phyloP scores from a whole-genome alignment of 169 alveolate species.

The Eimeria praecox region DNA sequence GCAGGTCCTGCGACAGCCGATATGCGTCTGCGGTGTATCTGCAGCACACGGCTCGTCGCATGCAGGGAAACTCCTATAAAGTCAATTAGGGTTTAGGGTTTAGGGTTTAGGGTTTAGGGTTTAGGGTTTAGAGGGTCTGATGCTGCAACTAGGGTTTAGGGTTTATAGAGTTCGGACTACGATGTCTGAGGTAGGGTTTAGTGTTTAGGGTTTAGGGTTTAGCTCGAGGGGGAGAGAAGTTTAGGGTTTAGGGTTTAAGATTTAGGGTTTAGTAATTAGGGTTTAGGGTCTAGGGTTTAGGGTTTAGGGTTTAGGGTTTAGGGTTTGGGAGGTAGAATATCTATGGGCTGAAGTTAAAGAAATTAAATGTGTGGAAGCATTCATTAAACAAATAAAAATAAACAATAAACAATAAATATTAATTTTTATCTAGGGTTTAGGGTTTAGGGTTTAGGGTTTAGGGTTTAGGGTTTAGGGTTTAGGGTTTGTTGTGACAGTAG shows the following conservation, averaged over 20 bases:
- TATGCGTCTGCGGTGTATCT: background rate
- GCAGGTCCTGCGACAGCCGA: background rate
- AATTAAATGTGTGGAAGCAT: no score
- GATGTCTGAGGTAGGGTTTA: no score
- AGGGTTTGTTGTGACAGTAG: no score
- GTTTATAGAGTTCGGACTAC: no score
- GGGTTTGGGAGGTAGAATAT: background rate
- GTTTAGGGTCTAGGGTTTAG: background rate
- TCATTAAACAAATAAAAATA: no score
- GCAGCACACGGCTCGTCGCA: background rate
- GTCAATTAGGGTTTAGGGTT: background rate
- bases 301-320: background rate
- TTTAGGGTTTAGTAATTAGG: background rate
- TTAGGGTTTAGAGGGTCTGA: no score
- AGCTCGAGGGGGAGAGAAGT: no score
- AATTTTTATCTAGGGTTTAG: slow-evolving; percentile 10
- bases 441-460: background rate
- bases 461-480: background rate
- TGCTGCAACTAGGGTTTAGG: background rate
- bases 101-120: background rate
- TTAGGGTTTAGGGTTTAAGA: no score
- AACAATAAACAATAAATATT: no score
- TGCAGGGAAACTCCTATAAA: background rate
- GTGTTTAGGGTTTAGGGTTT: background rate
- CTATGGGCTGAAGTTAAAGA: no score